Evolutionary conservation across 2,329 filamentous ascomycete genomes (phyloP).

Genomic region (Blastomyces gilchristii): DNA sequence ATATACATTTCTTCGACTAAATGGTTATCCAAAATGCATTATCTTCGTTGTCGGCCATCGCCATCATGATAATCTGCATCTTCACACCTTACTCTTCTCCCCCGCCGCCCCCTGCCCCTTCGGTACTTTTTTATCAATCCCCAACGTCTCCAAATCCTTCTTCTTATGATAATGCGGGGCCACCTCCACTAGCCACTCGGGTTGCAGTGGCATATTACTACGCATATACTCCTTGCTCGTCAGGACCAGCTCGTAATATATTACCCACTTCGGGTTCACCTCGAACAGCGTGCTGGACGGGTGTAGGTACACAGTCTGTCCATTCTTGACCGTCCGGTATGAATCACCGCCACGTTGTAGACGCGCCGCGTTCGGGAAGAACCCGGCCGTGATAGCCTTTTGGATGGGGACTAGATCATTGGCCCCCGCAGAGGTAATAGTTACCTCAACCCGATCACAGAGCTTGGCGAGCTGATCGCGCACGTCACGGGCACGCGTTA

Average conservation of each 20-base stretch:
- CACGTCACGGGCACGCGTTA: slow-evolving; percentile 81
- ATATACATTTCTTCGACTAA: background rate
- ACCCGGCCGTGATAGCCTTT: slow-evolving; percentile 79
- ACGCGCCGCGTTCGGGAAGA: slow-evolving; percentile 85
- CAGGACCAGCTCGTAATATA: slow-evolving; percentile 79
- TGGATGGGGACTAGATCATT: slow-evolving; percentile 69
- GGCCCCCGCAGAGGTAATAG: slow-evolving; percentile 55
- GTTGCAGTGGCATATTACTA: slow-evolving; percentile 71
- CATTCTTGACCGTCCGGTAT: slow-evolving; percentile 87
- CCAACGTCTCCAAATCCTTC: slow-evolving; percentile 73
- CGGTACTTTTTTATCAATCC: slow-evolving; percentile 63
- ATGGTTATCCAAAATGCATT: background rate
- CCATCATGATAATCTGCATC: background rate
- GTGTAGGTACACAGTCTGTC: slow-evolving; percentile 82
- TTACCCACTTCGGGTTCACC: slow-evolving; percentile 70
- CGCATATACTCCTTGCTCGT: slow-evolving; percentile 96
- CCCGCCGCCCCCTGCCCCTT: slow-evolving; percentile 44
- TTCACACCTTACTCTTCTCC: slow-evolving; percentile 29
- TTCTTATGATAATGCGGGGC: slow-evolving; percentile 93
- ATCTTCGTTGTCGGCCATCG: background rate
- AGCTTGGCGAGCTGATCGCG: slow-evolving; percentile 85
- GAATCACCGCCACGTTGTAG: slow-evolving; percentile 73
- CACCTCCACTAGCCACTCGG: slow-evolving; percentile 76
- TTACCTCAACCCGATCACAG: slow-evolving; percentile 85
- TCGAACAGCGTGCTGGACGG: slow-evolving; percentile 74